Conservation (phyloP, 352 stramenopile genomes). For the Globisporangium recalcitrans region DNA sequence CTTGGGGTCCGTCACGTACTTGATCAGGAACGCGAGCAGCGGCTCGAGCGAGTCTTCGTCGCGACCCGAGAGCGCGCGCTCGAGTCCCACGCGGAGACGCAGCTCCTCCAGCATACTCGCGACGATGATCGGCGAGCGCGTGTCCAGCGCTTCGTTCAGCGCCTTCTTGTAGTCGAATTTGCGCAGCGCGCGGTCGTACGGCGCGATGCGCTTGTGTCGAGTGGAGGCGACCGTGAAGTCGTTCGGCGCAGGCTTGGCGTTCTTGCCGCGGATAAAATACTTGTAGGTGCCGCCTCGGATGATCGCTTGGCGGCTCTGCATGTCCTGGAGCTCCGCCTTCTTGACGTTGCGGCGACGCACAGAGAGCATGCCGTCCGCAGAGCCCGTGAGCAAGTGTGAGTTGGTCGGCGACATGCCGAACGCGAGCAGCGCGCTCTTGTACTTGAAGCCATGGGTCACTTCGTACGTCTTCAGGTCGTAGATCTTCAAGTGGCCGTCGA, state of each 20-base stretch:
- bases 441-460: slow-evolving; percentile 87
- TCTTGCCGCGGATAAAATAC: slow-evolving; percentile 88
- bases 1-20: slow-evolving; percentile 93
- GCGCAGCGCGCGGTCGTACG: slow-evolving; percentile 91
- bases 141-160: slow-evolving; percentile 92
- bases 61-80: slow-evolving; percentile 85
- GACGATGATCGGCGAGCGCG: slow-evolving; percentile 87
- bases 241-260: slow-evolving; percentile 59
- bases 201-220: slow-evolving; percentile 87
- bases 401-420: slow-evolving; percentile 85
- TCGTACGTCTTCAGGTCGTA: slow-evolving; percentile 91
- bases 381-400: slow-evolving; percentile 75
- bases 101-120: slow-evolving; percentile 95
- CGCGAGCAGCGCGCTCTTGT: slow-evolving; percentile 71
- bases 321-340: slow-evolving; percentile 61
- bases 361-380: slow-evolving; percentile 74
- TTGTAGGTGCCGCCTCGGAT: slow-evolving; percentile 83
- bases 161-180: slow-evolving; percentile 96
- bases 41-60: slow-evolving; percentile 94
- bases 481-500: slow-evolving; percentile 93
- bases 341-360: slow-evolving; percentile 73
- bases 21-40: slow-evolving; percentile 92
- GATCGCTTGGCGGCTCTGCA: slow-evolving; percentile 62
- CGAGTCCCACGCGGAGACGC: slow-evolving; percentile 87
- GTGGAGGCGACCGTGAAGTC: slow-evolving; percentile 79